Percentiles rank a stretch among this genome's conserved stretches.
Conservation (phyloP, 1,284 basidiomycete species). For the Calocybe gambosa region DNA sequence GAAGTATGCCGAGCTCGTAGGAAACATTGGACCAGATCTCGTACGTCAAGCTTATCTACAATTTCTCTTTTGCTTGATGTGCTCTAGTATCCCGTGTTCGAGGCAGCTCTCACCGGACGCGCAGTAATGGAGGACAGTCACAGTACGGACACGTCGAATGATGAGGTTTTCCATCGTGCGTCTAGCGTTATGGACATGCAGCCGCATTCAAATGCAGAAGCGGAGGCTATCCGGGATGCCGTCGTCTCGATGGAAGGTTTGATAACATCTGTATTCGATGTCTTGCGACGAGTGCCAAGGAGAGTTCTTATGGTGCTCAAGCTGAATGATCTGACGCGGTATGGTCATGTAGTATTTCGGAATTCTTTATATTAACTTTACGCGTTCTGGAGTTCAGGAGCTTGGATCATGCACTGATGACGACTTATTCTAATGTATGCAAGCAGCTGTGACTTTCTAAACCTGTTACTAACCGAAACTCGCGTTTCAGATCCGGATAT, state of each 20-base stretch:
- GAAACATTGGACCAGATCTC: conserved; percentile 83
- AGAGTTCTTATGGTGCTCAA: conserved; percentile 87
- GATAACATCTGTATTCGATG: conserved; percentile 76
- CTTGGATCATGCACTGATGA: conserved; percentile 65
- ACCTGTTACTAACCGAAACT: conserved; percentile 3
- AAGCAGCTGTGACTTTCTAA: not conserved
- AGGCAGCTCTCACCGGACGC: conserved; percentile 78
- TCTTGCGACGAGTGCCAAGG: conserved; percentile 78
- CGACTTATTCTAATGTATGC: conserved; percentile 66
- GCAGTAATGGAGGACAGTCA: conserved; percentile 56
- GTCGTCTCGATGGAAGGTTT: conserved; percentile 79
- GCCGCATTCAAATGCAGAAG: conserved; percentile 64
- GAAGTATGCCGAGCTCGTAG: conserved; percentile 84
- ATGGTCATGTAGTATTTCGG: conserved; percentile 15
- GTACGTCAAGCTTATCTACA: conserved; percentile 35
- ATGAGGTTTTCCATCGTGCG: conserved; percentile 44
- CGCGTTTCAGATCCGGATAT: conserved; percentile 66
- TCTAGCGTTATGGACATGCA: conserved; percentile 72
- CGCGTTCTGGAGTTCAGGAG: conserved; percentile 35
- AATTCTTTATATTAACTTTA: too few relatives aligned
- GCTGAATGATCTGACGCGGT: conserved; percentile 78
- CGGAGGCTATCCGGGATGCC: conserved; percentile 74
- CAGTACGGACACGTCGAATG: conserved; percentile 33
- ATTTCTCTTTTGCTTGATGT: not conserved
- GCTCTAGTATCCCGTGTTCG: conserved; percentile 73